Conservation (phyloP, 345 rosid genomes). For the Citrus mangshanensis region DNA sequence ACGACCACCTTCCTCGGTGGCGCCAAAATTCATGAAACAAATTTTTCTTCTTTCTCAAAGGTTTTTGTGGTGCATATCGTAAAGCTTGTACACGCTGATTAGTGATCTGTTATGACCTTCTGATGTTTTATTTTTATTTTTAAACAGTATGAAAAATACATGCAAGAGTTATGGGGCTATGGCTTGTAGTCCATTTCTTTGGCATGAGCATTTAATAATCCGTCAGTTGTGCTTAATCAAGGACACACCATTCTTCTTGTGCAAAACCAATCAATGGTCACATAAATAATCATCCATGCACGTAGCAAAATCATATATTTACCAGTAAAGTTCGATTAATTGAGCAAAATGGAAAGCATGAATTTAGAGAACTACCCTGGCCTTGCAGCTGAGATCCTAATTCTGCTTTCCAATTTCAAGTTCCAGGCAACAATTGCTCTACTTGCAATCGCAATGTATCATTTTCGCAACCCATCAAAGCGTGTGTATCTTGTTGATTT, state of each 20-base stretch:
- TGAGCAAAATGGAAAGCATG: background rate
- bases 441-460: background rate
- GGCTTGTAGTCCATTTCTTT: background rate
- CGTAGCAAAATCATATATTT: too few species aligned
- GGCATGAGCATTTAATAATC: conserved; percentile 1
- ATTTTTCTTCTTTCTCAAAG: too few species aligned
- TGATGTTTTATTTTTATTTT: background rate
- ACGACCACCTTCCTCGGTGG: background rate
- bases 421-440: background rate
- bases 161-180: background rate
- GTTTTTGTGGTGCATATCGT: too few species aligned
- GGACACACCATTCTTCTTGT: background rate
- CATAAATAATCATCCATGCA: background rate
- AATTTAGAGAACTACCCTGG: background rate
- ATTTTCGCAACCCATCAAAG: background rate
- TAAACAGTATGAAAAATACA: background rate
- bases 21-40: background rate
- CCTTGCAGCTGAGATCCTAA: background rate
- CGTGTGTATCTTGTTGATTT: conserved; percentile 8
- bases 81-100: too few species aligned
- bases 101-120: background rate
- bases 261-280: background rate
- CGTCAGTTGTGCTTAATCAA: conserved; percentile 2
- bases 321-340: background rate
- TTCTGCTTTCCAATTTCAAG: background rate